phyloP scores from a whole-genome alignment of 2,329 filamentous ascomycete genomes.

The Talaromyces pinophilus region DNA sequence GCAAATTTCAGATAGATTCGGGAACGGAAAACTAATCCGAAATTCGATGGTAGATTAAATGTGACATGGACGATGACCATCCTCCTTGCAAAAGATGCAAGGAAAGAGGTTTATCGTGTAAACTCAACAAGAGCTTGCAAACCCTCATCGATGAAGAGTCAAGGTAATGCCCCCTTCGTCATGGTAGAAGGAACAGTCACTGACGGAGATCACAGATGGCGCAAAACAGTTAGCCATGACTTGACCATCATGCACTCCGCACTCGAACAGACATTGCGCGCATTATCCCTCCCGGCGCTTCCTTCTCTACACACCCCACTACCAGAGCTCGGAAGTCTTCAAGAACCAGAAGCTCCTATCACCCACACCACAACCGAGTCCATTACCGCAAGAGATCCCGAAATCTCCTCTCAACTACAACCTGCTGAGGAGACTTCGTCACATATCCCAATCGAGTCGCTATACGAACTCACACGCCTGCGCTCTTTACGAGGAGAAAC shows the following conservation, averaged over 20 bases:
- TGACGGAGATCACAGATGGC: constrained; percentile 13
- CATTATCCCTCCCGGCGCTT: constrained; percentile 41
- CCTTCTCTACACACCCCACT: constrained; percentile 40
- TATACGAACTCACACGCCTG: constrained; percentile 34
- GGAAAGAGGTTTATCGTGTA: constrained; percentile 49
- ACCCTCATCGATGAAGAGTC: constrained; percentile 49
- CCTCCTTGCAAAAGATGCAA: constrained; percentile 52
- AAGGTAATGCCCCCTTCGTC: constrained; percentile 8
- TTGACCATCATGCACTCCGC: constrained; percentile 22
- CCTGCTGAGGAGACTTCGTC: constrained; percentile 24
- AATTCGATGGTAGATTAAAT: constrained; percentile 40
- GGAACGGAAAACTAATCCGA: background rate
- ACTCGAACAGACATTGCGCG: constrained; percentile 37
- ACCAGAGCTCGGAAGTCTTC: constrained; percentile 22
- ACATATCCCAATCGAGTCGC: constrained; percentile 34
- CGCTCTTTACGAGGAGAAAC: constrained; percentile 29
- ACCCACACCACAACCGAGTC: background rate
- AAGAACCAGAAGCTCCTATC: constrained; percentile 4
- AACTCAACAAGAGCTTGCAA: constrained; percentile 50
- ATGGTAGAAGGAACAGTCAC: background rate
- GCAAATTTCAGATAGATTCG: background rate
- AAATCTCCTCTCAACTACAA: constrained; percentile 10
- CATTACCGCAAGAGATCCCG: background rate
- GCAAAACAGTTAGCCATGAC: constrained; percentile 32
- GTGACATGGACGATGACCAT: constrained; percentile 49